Conservation (phyloP, 2,329 filamentous ascomycete genomes). For the Dactylellina parvicollis region DNA sequence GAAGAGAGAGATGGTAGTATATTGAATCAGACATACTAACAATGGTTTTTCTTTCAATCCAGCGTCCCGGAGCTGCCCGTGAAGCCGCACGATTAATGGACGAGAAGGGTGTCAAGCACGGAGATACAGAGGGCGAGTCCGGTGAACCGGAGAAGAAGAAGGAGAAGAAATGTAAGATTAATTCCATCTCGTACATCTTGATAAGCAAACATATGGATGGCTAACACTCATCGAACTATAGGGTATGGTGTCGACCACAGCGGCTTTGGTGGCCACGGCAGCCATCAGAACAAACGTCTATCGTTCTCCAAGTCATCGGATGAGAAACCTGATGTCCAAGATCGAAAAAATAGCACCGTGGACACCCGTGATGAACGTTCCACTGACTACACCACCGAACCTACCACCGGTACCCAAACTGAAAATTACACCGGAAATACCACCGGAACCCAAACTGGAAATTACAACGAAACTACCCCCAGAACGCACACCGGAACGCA, state of each 20-base stretch:
- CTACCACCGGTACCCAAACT: background rate
- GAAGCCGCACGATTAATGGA: conserved; percentile 74
- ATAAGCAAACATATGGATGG: background rate
- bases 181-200: background rate
- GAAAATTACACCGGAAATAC: background rate
- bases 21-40: background rate
- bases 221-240: conserved; percentile 43
- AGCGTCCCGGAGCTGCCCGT: conserved; percentile 70
- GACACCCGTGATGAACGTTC: too few relatives aligned
- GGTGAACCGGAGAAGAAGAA: conserved; percentile 34
- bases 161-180: conserved; percentile 40
- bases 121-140: conserved; percentile 54
- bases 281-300: conserved; percentile 44
- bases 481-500: too few relatives aligned
- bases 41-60: background rate
- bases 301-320: conserved; percentile 16
- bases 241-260: conserved; percentile 54
- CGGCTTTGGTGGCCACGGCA: conserved; percentile 43
- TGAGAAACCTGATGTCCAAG: background rate
- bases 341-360: background rate
- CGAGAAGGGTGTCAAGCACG: conserved; percentile 65
- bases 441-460: background rate
- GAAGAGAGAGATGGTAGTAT: background rate
- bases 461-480: too few relatives aligned
- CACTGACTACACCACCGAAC: too few relatives aligned